Base-by-base conservation (phyloP, 2,329 filamentous ascomycete species). In the Ophiostoma quercus region DNA sequence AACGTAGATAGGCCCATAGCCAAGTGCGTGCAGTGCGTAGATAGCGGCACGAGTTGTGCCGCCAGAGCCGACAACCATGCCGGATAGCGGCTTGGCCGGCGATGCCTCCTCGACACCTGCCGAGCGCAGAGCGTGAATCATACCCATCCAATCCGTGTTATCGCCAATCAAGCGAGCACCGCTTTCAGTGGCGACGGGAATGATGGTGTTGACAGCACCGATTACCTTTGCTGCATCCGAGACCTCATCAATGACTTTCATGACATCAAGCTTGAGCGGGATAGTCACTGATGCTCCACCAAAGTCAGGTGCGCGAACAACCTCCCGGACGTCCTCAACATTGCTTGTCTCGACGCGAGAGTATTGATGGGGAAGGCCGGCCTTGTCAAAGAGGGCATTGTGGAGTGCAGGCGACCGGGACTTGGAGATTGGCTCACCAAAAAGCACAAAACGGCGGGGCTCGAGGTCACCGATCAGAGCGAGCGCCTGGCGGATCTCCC, bases 121-220 rank as follows among this genome's bases (percentile, higher is more conserved):
- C 60, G 87, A 86, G 70, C 85, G 87, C 25, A 99, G 85, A 3
- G 92, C 89, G 74, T 90, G 87, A 2, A 91, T 88, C 88, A 99
- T 99, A 72, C 95, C 95, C 76, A 88, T 86, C 90, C 93, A 99
- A 81, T 99, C 95, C 14, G 95, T 99, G 79, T 99, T 99, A 77
- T 94, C 91, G 62, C 95, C 95, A 19, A 91, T 79, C 2, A 98
- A 86, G 29, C 83, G 85, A 67, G 79, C 69, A 22, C n/a, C 4
- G 8, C 19, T 76, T 8, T 80, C 41, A n/a, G n/a, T 77, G 34
- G 77, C 86, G 77, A 16, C 19, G 0, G 91, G 89, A 37, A 97
- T 87, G 75, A 99, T 90, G 22, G 95, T 99, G 81, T 99, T 99
- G 73, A 98, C 90, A 2, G 95, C 95, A 29, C 95, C 95, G 72